Evolutionary conservation across 768 basidiomycete genomes (phyloP), one percentile per base, ranked within the genome.

Genomic region (Hericium coralloides): DNA sequence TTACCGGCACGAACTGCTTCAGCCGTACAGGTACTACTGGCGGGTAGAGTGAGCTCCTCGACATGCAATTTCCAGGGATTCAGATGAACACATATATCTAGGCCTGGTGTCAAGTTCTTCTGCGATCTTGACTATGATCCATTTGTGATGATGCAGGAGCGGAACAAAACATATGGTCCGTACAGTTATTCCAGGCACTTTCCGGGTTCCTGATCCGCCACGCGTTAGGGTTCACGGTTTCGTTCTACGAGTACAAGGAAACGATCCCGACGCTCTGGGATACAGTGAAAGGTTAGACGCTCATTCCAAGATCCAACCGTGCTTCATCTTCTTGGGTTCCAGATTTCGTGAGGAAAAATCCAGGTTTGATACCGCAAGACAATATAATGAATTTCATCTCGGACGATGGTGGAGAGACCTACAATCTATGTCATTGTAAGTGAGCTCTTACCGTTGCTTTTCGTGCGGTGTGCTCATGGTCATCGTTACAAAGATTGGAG

Each of bases 1-100:
- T 73, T 95, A 82, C 73, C 76, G 79, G 45, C 92, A 95, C 60
- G 81, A 85, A 57, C 71, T 95, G 9, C 72, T 95, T 49, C 77
- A 84, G 60, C 74, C 81, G 31, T 93, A 85, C 69, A 81, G 83
- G 47, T 95, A 91, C 70, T 94, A 95, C 70, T 95, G 91, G 92
- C 84, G 92, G 61, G 82, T 95, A 26, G 91, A 93, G 85, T 90
- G 65, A 68, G 87, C 72, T 7, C 25, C 39, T 4, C n/a, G 14
- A 2, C 25, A 0, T 18, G 8, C 12, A n/a, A 3, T 45, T n/a
- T 18, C 17, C 17, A n/a, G 1, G 10, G 20, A 45, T 17, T n/a
- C 43, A 20, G n/a, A 2, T 23, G 15, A 20, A 39, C 49, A 18
- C 12, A 31, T 58, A 37, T 49, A 7, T 60, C 39, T 55, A 89